Base-by-base conservation (phyloP, 2,329 filamentous ascomycete genomes). In the Penicillium occitanis region DNA sequence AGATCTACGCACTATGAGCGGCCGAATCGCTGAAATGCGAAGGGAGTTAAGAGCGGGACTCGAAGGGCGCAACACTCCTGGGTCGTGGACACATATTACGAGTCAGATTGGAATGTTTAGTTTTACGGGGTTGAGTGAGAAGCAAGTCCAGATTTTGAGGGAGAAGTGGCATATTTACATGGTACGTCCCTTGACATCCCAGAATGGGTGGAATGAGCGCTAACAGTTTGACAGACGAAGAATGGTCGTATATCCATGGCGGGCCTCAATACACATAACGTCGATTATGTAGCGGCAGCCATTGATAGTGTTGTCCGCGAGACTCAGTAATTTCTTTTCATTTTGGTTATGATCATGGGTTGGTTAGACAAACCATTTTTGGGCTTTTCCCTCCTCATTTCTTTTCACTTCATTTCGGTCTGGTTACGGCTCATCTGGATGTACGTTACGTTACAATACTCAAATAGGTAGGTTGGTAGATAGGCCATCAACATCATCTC, bases 81-180 rank as follows among this genome's bases (percentile, higher is more conserved):
- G 94, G 0, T 94, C 94, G 37, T 99, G 95, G 95, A 92, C 93
- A 75, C 95, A 99, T 81, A 96, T 99, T 77, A 97, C 93, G 17
- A 91, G 96, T 74, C 95, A 99, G 85, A 99, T 99, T 76, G 95
- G 95, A 82, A 99, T 99, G 95, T 99, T 99, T 83, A 94, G 90
- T 78, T 99, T 96, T 66, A 84, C 84, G 0, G 85, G 85, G 0
- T 74, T 87, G 67, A 81, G 68, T 4, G 80, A 83, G 66, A 67
- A 74, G 3, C 84, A 86, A 68, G 83, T 87, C 3, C 70, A 74
- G 70, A 72, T 76, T 57, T 70, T 83, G 67, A 73, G 79, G 37
- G 79, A 81, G 62, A 81, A 83, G 73, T 82, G 80, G 77, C 82
- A 84, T 68, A 76, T 84, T 50, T 84, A 83, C 66, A 83, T 84